phyloP scores from a whole-genome alignment of 2,329 filamentous ascomycete species.

The Eurotiales sp. region DNA sequence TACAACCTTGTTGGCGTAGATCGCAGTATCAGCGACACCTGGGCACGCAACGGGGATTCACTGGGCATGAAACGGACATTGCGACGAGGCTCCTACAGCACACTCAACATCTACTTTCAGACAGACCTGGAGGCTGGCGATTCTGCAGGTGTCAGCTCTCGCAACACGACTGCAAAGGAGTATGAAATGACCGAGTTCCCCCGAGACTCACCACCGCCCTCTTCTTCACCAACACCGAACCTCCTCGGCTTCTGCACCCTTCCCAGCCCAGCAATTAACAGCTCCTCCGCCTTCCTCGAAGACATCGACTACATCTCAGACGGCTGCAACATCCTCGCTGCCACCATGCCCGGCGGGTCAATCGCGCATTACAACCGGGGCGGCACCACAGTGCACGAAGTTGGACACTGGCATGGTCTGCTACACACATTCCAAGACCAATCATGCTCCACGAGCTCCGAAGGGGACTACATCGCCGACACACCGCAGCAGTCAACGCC shows the following conservation, averaged over 20 bases:
- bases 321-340: slow-evolving; percentile 56
- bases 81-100: slow-evolving; percentile 51
- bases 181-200: not conserved
- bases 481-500: slow-evolving; percentile 50
- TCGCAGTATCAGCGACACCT: slow-evolving; percentile 52
- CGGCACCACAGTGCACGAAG: slow-evolving; percentile 45
- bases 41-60: slow-evolving; percentile 50
- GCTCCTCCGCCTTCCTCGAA: slow-evolving; percentile 30
- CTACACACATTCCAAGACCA: slow-evolving; percentile 44
- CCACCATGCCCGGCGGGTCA: slow-evolving; percentile 52
- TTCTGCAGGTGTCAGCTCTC: slow-evolving; percentile 21
- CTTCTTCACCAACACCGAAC: slow-evolving; percentile 22
- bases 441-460: slow-evolving; percentile 29
- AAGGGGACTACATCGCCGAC: slow-evolving; percentile 43
- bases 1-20: slow-evolving; percentile 50
- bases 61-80: slow-evolving; percentile 52
- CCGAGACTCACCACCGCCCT: not conserved
- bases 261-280: slow-evolving; percentile 38
- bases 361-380: slow-evolving; percentile 48
- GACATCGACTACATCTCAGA: slow-evolving; percentile 51
- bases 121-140: slow-evolving; percentile 43
- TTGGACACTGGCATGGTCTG: slow-evolving; percentile 47
- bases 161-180: slow-evolving; percentile 7
- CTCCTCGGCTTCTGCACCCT: slow-evolving; percentile 56
- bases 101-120: slow-evolving; percentile 60